phyloP scores from a whole-genome alignment of 139 green algal genomes.

The Coelastrella sp. region DNA sequence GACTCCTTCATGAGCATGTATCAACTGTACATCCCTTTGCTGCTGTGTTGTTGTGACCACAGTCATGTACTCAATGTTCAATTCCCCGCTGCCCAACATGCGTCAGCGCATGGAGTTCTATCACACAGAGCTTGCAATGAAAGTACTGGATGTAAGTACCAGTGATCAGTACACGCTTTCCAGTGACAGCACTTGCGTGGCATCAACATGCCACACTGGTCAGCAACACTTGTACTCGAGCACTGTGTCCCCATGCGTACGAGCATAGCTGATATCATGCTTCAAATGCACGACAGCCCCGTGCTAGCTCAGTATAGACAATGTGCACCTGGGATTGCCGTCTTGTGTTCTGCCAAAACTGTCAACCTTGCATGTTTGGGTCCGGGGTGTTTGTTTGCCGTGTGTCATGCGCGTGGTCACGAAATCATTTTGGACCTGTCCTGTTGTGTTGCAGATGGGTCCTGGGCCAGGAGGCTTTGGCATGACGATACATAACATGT shows the following conservation, averaged over 20 bases:
- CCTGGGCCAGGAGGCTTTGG: not conserved
- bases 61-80: slow-evolving; percentile 28
- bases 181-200: no score
- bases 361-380: no score
- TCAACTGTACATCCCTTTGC: not conserved
- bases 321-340: no score
- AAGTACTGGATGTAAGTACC: not conserved
- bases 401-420: not conserved
- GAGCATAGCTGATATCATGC: no score
- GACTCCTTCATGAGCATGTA: no score
- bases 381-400: not conserved
- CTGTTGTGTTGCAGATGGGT: not conserved
- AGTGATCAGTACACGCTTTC: not conserved
- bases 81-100: slow-evolving; percentile 37
- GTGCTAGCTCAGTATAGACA: no score
- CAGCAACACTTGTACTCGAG: no score
- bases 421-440: no score
- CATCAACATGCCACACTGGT: no score
- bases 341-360: no score
- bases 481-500: not conserved
- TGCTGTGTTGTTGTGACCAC: not conserved
- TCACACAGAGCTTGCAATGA: slow-evolving; percentile 12
- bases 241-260: no score
- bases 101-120: slow-evolving; percentile 17
- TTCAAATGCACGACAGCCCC: no score